Base-by-base conservation (phyloP, 306 rosid species). In the Ormosia emarginata region DNA sequence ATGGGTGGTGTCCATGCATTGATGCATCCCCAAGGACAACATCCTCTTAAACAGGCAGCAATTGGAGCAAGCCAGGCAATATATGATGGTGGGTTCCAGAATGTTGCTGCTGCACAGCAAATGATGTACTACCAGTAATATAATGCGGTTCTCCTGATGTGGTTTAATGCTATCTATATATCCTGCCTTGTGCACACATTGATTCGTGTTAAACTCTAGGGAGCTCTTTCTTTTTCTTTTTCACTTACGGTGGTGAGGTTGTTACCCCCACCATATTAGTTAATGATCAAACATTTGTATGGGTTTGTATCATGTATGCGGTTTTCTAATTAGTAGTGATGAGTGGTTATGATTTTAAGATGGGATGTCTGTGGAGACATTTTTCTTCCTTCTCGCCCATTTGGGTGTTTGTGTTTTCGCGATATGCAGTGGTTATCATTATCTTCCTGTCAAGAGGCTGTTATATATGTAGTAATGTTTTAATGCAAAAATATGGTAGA, bases 51-150 rank as follows among this genome's bases (percentile, higher is more conserved):
- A 90, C 99, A 93, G 84, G 91, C 94, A 17, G 95, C 93, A 10
- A 79, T 91, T 84, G 99, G 99, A 70, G 95, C 94, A 37, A 93
- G 99, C 86, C 98, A 95, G 80, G 98, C 98, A 17, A 95, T 95
- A 56, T 95, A 93, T 30, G 99, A 95, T 32, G 99, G 96, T 1
- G 99, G 99, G 44, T 93, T 92, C 83, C 98, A 95, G 92, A 95
- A 83, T 78, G 91, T 90, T 70, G 97, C 99, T 73, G 90, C 94
- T 40, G 97, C 97, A 71, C 99, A 93, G 88, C 99, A 95, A 82
- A 95, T 93, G 87, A 93, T 93, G 99, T 95, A 93, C 82, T 95
- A 95, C 84, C 97, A 92, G 96, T 95, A 84, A 74, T 61, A 37
- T 12, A 47, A 67, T 39, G 17, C 41, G 67, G 63, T 80, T 82